Evolutionary conservation across 345 rosid genomes (phyloP).

Genomic region (Rhodamnia argentea): DNA sequence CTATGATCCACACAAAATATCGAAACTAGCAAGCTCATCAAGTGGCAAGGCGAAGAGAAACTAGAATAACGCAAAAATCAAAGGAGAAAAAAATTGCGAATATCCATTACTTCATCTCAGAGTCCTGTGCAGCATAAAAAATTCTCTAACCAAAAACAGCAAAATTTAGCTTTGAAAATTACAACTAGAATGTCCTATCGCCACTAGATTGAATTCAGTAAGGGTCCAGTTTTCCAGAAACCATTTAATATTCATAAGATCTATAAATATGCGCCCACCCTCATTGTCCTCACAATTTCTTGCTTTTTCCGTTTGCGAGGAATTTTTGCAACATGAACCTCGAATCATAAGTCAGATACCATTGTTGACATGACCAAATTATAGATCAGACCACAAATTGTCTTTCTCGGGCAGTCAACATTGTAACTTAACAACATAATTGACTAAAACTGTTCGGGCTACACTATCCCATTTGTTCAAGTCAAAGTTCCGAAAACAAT

Average conservation of each 20-base stretch:
- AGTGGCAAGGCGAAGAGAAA: background rate
- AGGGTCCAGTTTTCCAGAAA: background rate
- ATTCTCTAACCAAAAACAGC: background rate
- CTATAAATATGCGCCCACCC: background rate
- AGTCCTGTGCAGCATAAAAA: background rate
- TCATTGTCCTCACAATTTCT: background rate
- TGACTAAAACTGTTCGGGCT: background rate
- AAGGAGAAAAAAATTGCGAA: background rate
- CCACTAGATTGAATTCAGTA: background rate
- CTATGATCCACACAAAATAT: background rate
- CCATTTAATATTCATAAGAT: background rate
- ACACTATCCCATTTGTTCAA: background rate
- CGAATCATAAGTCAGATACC: background rate
- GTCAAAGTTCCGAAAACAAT: background rate
- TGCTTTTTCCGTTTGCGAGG: background rate
- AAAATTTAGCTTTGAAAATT: background rate
- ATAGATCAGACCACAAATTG: background rate
- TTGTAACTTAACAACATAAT: background rate
- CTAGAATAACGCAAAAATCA: background rate
- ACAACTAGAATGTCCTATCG: background rate
- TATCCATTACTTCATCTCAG: background rate
- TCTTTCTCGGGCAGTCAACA: background rate
- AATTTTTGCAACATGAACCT: background rate
- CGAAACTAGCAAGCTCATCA: background rate
- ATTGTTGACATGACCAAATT: background rate